Evolutionary conservation across 2,329 filamentous ascomycete species (phyloP), one percentile per base, ranked within the genome.

Genomic region (Neofusicoccum laricinum): DNA sequence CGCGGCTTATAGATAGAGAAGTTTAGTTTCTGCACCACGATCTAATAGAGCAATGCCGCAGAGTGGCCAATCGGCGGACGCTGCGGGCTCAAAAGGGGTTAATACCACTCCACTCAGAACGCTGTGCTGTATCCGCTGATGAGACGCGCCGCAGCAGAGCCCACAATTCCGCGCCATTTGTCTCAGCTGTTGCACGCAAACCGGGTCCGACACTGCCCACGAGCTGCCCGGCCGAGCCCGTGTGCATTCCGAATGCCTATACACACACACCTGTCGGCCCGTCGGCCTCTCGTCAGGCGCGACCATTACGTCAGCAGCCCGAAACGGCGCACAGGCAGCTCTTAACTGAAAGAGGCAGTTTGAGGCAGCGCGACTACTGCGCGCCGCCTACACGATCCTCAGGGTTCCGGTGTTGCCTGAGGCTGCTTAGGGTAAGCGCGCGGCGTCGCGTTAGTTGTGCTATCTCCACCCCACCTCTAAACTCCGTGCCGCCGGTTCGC

Each of bases 261-360:
- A 25, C 19, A 53, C 4, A 41, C 36, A 25, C 19, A 53, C 4
- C 41, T 4, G 15, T n/a, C 40, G 14, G 40, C 25, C 25, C 15
- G 21, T 59, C 55, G 55, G 25, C 15, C 38, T 45, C 19, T 10
- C 14, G 3, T 14, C 14, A 10, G 25, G 30, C 25, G 40, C 55
- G 55, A 59, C n/a, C 25, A 25, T 46, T 59, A 59, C 55, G 55
- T 59, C 55, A 59, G 55, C 55, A 46, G 19, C 21, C 17, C 21
- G 55, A 45, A 59, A 41, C 55, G 38, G 25, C 55, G 55, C 55
- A 46, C 55, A 59, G 38, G 55, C 25, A 59, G 40, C 55, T 15
- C 5, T 59, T 59, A 59, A 59, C 55, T 59, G 40, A 15, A 59
- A 46, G 40, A 59, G 55, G 55, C 55, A 59, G n/a, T 45, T 59